These are phyloP conservation scores for Pyrus hybrid DNA, from an alignment of 331 rosid genomes.

Conservation along the genomic window DNA sequence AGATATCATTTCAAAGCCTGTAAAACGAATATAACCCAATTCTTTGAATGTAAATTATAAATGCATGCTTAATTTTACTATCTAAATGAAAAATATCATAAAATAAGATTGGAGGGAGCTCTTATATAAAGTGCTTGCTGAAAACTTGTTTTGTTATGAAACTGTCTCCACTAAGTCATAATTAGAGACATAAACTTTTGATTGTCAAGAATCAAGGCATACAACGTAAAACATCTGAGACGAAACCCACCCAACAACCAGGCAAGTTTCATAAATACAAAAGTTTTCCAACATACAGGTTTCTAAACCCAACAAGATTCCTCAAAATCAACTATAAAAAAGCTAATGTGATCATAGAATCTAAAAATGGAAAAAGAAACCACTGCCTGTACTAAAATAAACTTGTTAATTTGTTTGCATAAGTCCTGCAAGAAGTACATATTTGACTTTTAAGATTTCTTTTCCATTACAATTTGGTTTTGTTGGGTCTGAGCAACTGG, in stretches of 20 bases:
- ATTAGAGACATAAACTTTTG: not conserved
- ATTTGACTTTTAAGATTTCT: not conserved
- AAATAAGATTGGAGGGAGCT: not conserved
- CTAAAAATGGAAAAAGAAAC: not conserved
- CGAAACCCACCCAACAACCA: not conserved
- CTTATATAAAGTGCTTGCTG: not conserved
- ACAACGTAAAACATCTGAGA: not conserved
- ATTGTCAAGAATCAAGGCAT: not conserved
- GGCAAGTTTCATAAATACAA: not conserved
- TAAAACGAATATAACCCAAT: not conserved
- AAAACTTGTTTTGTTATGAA: not conserved
- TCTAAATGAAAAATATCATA: not conserved
- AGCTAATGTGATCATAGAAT: not conserved
- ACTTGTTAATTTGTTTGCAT: not conserved
- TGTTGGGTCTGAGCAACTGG: too few relatives aligned
- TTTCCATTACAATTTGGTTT: not conserved
- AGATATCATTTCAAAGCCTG: not conserved
- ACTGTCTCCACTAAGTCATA: not conserved
- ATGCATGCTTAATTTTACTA: not conserved
- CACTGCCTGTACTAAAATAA: not conserved
- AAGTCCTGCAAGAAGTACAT: not conserved
- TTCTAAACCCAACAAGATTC: not conserved
- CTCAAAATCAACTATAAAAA: not conserved
- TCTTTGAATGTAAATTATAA: not conserved
- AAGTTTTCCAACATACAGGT: not conserved